Evolutionary conservation across 257 asterid species (phyloP).

Genomic region (Plantago major): DNA sequence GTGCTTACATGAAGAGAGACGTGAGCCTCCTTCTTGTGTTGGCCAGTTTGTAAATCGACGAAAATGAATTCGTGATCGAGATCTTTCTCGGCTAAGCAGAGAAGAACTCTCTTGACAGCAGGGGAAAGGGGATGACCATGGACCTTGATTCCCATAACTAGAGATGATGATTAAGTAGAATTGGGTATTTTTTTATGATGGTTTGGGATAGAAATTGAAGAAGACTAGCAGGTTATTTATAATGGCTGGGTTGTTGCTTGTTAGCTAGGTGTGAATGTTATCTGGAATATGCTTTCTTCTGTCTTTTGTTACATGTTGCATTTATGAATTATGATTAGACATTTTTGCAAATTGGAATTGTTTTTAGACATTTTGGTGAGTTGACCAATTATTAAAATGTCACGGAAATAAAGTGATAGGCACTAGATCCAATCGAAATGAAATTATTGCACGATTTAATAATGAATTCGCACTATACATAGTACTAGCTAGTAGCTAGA

Average conservation of each 20-base stretch:
- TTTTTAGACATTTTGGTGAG: too few relatives aligned
- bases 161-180: not conserved
- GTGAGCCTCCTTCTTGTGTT: conserved; percentile 42
- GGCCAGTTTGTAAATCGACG: conserved; percentile 28
- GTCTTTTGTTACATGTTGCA: too few relatives aligned
- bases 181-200: not conserved
- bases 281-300: too few relatives aligned
- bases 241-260: not conserved
- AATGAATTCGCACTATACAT: too few relatives aligned
- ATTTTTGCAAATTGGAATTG: too few relatives aligned
- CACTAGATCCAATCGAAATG: too few relatives aligned
- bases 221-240: conserved; percentile 7
- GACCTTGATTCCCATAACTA: conserved; percentile 39
- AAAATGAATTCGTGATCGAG: conserved; percentile 24
- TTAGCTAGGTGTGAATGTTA: too few relatives aligned
- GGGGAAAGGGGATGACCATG: conserved; percentile 36
- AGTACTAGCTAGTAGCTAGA: too few relatives aligned
- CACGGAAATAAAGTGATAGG: too few relatives aligned
- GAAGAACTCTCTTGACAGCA: conserved; percentile 31
- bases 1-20: conserved; percentile 32
- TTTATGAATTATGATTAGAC: too few relatives aligned
- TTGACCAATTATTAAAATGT: too few relatives aligned
- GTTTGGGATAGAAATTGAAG: not conserved
- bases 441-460: too few relatives aligned
- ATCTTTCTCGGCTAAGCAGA: conserved; percentile 33